phyloP scores from a whole-genome alignment of 129 eudicot genomes.

The Escallonia rubra region DNA sequence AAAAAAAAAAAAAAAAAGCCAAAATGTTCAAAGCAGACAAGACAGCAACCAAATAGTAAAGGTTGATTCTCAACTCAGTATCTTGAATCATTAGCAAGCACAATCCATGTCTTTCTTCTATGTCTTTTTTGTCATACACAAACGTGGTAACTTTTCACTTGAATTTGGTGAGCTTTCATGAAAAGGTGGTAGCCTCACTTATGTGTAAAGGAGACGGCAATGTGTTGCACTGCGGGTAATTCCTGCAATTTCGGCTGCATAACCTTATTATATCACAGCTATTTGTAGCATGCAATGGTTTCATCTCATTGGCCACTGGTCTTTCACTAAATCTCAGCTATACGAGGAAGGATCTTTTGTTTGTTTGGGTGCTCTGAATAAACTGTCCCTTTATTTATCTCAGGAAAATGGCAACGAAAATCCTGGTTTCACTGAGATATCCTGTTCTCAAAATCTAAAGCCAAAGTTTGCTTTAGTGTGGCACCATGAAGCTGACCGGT shows the following conservation, averaged over 20 bases:
- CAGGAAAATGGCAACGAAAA: neutral
- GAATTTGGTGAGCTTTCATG: no score
- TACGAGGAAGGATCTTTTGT: conserved; percentile 2
- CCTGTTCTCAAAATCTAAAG: neutral
- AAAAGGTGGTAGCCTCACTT: neutral
- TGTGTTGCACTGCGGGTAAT: neutral
- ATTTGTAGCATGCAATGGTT: neutral
- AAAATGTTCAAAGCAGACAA: neutral
- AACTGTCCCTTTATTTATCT: neutral
- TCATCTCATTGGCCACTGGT: neutral
- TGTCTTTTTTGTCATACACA: neutral
- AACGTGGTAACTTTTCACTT: no score
- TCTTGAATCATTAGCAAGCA: neutral
- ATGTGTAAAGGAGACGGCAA: neutral
- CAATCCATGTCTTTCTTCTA: neutral
- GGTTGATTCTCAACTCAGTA: neutral
- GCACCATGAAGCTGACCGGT: no score
- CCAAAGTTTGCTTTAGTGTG: no score
- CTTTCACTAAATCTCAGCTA: conserved; percentile 7
- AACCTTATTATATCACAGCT: neutral
- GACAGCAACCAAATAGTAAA: neutral
- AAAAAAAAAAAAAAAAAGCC: neutral
- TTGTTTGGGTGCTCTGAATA: neutral
- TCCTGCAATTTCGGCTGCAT: neutral
- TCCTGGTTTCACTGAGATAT: neutral